phyloP scores from a whole-genome alignment of 2,329 filamentous ascomycete genomes.

The Phialocephala sp. region DNA sequence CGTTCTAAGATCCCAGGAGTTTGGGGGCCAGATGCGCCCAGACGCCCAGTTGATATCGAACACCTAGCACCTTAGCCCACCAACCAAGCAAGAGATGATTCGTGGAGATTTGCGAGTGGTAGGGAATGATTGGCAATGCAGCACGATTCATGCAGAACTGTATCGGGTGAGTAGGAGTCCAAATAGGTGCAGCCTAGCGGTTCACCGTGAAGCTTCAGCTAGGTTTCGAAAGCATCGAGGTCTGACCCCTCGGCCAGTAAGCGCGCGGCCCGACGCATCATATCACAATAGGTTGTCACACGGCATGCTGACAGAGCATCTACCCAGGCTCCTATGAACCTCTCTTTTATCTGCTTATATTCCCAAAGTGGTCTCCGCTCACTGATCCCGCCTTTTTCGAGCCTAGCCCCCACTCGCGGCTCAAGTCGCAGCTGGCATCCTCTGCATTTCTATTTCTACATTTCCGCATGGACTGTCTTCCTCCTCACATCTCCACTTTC shows the following conservation, averaged over 20 bases:
- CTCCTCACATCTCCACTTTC: neutral
- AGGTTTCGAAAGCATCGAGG: neutral
- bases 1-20: neutral
- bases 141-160: too few relatives aligned
- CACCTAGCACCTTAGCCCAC: neutral
- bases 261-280: constrained; percentile 1
- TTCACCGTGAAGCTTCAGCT: too few relatives aligned
- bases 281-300: neutral
- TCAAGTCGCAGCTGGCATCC: neutral
- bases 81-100: neutral
- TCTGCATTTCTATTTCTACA: neutral
- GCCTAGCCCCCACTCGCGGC: neutral
- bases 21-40: neutral
- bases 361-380: neutral
- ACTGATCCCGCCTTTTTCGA: neutral
- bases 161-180: too few relatives aligned
- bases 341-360: neutral
- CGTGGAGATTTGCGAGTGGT: neutral
- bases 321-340: neutral
- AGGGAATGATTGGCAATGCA: neutral
- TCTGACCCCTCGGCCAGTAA: constrained; percentile 2
- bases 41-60: neutral
- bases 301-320: neutral
- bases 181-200: too few relatives aligned
- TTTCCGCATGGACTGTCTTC: neutral